Evolutionary conservation across 371 early-diverging fungal species (phyloP).

Genomic region (Nematocida sp.): DNA sequence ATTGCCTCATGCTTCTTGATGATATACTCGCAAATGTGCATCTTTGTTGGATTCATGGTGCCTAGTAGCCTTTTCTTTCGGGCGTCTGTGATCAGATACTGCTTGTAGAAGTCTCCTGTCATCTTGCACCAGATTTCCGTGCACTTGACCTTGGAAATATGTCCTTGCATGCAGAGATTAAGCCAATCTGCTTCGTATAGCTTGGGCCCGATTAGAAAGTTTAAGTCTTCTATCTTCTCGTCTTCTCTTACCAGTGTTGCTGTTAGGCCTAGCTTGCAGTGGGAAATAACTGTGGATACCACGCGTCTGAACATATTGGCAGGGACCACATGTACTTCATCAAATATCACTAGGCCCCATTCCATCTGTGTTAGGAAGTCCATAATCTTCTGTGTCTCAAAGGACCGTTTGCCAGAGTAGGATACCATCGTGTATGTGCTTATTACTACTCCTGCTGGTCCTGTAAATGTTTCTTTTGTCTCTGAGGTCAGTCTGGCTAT

Average conservation of each 20-base stretch:
- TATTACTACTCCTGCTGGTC: constrained; percentile 34
- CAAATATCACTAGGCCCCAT: constrained; percentile 94
- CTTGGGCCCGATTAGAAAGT: constrained; percentile 98
- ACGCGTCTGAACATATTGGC: constrained; percentile 96
- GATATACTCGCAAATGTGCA: constrained; percentile 90
- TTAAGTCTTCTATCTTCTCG: constrained; percentile 94
- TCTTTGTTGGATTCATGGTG: constrained; percentile 94
- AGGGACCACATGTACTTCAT: constrained; percentile 99
- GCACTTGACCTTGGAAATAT: constrained; percentile 92
- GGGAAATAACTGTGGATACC: constrained; percentile 82
- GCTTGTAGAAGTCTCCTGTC: constrained; percentile 91
- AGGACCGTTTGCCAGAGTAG: constrained; percentile 81
- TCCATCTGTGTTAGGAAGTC: constrained; percentile 78
- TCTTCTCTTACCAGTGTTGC: constrained; percentile 98
- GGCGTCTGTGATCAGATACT: constrained; percentile 70
- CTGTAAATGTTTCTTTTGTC: constrained; percentile 72
- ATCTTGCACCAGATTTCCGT: constrained; percentile 98
- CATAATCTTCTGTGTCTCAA: constrained; percentile 90
- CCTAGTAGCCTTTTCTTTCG: constrained; percentile 74
- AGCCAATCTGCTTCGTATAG: constrained; percentile 99
- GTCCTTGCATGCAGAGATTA: constrained; percentile 87
- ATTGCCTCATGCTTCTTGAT: constrained; percentile 84
- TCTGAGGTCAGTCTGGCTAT: constrained; percentile 92
- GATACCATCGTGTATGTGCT: constrained; percentile 97
- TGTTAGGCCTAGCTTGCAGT: constrained; percentile 92